Base-by-base conservation (phyloP, 495 filamentous ascomycete genomes). In the Penicillium egyptiacum region DNA sequence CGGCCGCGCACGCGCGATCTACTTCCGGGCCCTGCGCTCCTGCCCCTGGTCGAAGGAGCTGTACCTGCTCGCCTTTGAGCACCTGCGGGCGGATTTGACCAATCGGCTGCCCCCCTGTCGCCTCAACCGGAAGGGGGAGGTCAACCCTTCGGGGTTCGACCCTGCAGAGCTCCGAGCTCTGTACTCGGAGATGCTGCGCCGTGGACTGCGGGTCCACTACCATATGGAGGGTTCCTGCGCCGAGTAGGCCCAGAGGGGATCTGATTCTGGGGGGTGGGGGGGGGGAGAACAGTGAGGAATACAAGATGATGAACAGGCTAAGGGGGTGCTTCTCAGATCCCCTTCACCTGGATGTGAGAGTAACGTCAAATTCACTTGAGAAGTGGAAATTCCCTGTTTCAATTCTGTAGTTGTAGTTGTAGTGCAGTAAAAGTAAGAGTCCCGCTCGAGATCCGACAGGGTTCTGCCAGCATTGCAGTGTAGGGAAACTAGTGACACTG, bases 11-110 rank as follows among this genome's bases (percentile, higher is more conserved):
- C 85, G 81, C 53, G 51, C 54, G 1, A 67, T 83, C 16, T 78
- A 75, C 52, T 77, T 75, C 54, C 70, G 80, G n/a, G 76, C 68
- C 0, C 65, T 82, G 46, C 75, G 77, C 40, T 78, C 81, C 3
- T 92, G 89, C 70, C 88, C 89, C 1, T 89, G 89, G 89, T 84
- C 83, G 1, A 94, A 91, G 69, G 83, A 85, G 55, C 68, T 88
- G 10, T 79, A 83, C 53, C 76, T 89, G 74, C 62, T 87, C 25
- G 86, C 77, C 1, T 90, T 90, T 62, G 73, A 71, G 26, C 79
- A 78, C 61, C 70, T 85, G 23, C 69, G 65, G 56, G 67, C 59
- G 44, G 65, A 70, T 30, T 11, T 65, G 20, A 47, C 42, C 22
- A 7, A n/a, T 19, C 40, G 22, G 4, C 53, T 55, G 20, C 31